Conservation (phyloP, 345 rosid species). For the Arabidopsis thaliana region TAIR10.1 NC_003070.9:4263501-4264000, state of each 20-base stretch:
- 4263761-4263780: slow-evolving; percentile 97
- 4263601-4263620: slow-evolving; percentile 84
- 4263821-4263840: slow-evolving; percentile 70
- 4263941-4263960: slow-evolving; percentile 75
- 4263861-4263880: slow-evolving; percentile 87
- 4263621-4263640: slow-evolving; percentile 91
- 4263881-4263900: slow-evolving; percentile 99
- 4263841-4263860: slow-evolving; percentile 92
- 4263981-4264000: slow-evolving; percentile 20
- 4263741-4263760: slow-evolving; percentile 93
- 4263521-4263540: background rate
- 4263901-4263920: slow-evolving; percentile 89
- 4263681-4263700: slow-evolving; percentile 99
- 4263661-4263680: slow-evolving; percentile 91
- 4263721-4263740: slow-evolving; percentile 96
- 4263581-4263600: slow-evolving; percentile 97
- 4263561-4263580: slow-evolving; percentile 99
- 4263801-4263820: slow-evolving; percentile 72
- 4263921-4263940: slow-evolving; percentile 94
- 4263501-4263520: slow-evolving; percentile 42
- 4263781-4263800: slow-evolving; percentile 72
- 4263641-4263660: slow-evolving; percentile 90
- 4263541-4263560: slow-evolving; percentile 51
- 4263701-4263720: slow-evolving; percentile 96
- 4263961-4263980: slow-evolving; percentile 36